Evolutionary conservation across 352 stramenopile genomes (phyloP), one percentile per base, ranked within the genome.

Genomic region (Pythium dissotocum): DNA sequence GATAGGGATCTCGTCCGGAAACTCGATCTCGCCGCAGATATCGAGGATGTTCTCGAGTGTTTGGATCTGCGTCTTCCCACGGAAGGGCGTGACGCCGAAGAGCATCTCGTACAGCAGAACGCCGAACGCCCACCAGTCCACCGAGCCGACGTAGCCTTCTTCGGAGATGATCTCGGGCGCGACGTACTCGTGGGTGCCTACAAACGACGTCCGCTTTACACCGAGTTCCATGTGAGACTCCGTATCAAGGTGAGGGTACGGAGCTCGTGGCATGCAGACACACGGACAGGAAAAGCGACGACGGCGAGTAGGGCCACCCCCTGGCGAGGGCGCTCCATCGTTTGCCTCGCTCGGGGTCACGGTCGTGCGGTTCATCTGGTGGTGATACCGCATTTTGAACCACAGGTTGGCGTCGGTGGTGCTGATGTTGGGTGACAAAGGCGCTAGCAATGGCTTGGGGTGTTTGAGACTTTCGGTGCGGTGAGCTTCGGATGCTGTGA

Each of bases 31-130:
- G 53, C 77, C 73, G 58, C 42, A 75, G 36, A 80, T 63, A 36
- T 86, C 77, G 4, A 83, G 33, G 57, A 87, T 83, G 30, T 79
- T 82, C 55, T 87, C 75, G 5, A 87, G 70, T 32, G 78, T 87
- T 53, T 84, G 55, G n/a, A 75, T 58, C 46, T 82, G 72, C 4
- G 78, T 82, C 13, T 52, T 49, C 16, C 77, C 80, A 24, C 76
- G 78, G 67, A 87, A 89, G 26, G 81, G 81, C 1, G 81, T 86
- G 28, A 60, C 79, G 18, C 71, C 73, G 59, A 71, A 83, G 16
- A 88, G 53, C 81, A 89, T 89, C 63, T 89, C 79, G 65, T 85
- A 89, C 26, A 89, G 64, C 48, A 89, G 63, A 40, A 89, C 80
- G 6, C 80, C 80, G 35, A 89, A 87, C 8, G 80, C 79, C 81